Percentiles rank a stretch among this genome's conserved stretches.
Evolutionary conservation across 768 basidiomycete genomes (phyloP).

Genomic region (Inosperma sp.): DNA sequence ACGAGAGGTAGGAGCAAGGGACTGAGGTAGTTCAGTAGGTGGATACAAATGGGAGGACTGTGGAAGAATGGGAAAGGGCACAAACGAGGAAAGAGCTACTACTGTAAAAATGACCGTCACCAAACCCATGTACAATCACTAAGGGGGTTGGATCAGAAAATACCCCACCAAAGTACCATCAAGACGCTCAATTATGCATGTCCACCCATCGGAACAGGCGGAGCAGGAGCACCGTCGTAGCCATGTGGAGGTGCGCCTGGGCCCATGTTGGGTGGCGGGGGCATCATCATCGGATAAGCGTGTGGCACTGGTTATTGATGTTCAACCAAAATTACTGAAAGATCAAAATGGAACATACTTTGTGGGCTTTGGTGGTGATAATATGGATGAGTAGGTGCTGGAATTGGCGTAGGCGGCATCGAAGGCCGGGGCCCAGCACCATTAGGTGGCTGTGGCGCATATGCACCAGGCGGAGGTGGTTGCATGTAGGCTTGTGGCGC

Average conservation of each 20-base stretch:
- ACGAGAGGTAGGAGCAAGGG: too few relatives aligned
- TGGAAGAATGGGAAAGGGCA: not conserved
- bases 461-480: slow-evolving; percentile 59
- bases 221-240: slow-evolving; percentile 67
- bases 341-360: slow-evolving; percentile 41
- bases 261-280: slow-evolving; percentile 47
- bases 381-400: slow-evolving; percentile 80
- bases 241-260: slow-evolving; percentile 53
- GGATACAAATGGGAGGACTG: too few relatives aligned
- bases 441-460: slow-evolving; percentile 75
- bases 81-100: not conserved
- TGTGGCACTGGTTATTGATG: slow-evolving; percentile 58
- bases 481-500: slow-evolving; percentile 78
- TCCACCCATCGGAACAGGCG: slow-evolving; percentile 74
- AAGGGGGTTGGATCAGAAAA: too few relatives aligned
- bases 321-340: slow-evolving; percentile 25
- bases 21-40: too few relatives aligned
- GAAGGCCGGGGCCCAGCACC: slow-evolving; percentile 76
- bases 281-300: slow-evolving; percentile 93
- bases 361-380: slow-evolving; percentile 91
- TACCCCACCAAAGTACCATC: too few relatives aligned
- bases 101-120: not conserved
- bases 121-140: not conserved
- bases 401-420: slow-evolving; percentile 90
- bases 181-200: slow-evolving; percentile 58